phyloP scores from a whole-genome alignment of 257 asterid species.

The Scutellaria baicalensis region DNA sequence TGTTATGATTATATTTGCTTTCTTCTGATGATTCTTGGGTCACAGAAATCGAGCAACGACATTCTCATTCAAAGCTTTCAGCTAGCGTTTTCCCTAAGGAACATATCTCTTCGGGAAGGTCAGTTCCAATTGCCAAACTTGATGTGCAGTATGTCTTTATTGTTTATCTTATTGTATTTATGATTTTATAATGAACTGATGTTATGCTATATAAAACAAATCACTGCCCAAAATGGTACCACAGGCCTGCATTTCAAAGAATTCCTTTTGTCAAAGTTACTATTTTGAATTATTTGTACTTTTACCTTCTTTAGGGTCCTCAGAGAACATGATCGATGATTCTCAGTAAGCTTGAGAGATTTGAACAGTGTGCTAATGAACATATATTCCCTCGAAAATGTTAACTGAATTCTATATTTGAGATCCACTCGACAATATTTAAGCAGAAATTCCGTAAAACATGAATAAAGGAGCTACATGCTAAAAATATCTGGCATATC shows the following conservation, averaged over 20 bases:
- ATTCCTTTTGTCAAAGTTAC: not conserved
- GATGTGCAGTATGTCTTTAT: constrained; percentile 6
- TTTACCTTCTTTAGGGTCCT: constrained; percentile 4
- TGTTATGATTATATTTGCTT: not conserved
- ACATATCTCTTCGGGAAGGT: constrained; percentile 63
- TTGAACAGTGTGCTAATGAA: not conserved
- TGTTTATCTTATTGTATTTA: not conserved
- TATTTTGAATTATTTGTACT: constrained; percentile 1
- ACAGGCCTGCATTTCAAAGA: not conserved
- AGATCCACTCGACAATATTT: not conserved
- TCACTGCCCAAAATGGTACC: not conserved
- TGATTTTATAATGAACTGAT: not conserved
- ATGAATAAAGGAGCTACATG: not conserved
- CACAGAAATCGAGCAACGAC: constrained; percentile 60
- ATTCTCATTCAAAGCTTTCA: constrained; percentile 71
- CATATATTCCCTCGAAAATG: constrained; percentile 1
- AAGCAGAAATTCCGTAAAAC: not conserved
- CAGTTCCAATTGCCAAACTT: constrained; percentile 19
- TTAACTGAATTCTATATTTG: not conserved
- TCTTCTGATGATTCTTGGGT: constrained; percentile 18
- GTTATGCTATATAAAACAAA: not conserved
- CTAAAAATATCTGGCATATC: not conserved
- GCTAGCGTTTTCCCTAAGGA: constrained; percentile 66
- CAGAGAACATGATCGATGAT: not conserved
- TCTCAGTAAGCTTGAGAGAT: not conserved